Percentiles rank a stretch among this genome's conserved stretches.
Evolutionary conservation across 495 filamentous ascomycete species (phyloP).

Genomic region (Penicillium dipodomyicola): DNA sequence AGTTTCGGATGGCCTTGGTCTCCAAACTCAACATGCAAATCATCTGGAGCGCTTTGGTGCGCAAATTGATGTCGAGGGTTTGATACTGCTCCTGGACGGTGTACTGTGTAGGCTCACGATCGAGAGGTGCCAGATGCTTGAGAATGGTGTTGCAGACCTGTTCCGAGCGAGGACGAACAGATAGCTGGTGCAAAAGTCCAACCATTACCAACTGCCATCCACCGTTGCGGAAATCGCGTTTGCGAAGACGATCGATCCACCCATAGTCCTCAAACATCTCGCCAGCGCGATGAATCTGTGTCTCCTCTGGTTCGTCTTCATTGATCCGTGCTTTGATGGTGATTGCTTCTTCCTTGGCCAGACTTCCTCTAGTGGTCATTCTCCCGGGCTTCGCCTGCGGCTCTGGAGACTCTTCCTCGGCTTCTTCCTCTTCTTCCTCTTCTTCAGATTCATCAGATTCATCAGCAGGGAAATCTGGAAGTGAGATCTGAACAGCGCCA

Average conservation of each 20-base stretch:
- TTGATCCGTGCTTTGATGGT: constrained; percentile 52
- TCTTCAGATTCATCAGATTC: constrained; percentile 60
- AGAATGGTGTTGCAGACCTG: constrained; percentile 77
- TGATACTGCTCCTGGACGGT: constrained; percentile 70
- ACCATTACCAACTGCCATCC: constrained; percentile 91
- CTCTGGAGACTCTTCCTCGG: constrained; percentile 31
- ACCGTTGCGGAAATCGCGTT: constrained; percentile 83
- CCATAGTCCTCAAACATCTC: constrained; percentile 66
- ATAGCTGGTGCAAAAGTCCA: constrained; percentile 80
- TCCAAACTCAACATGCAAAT: constrained; percentile 83
- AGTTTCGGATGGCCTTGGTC: constrained; percentile 78
- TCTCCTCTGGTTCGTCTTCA: constrained; percentile 33
- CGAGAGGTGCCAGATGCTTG: constrained; percentile 71
- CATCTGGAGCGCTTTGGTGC: constrained; percentile 77
- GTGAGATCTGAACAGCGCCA: constrained; percentile 72
- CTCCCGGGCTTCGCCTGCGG: constrained; percentile 58
- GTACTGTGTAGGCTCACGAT: constrained; percentile 67
- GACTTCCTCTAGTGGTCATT: constrained; percentile 78
- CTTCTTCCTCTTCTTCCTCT: constrained; percentile 55
- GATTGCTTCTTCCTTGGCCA: constrained; percentile 76
- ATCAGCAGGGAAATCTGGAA: constrained; percentile 73
- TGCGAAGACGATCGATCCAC: constrained; percentile 81
- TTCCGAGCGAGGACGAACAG: constrained; percentile 65
- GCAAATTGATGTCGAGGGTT: constrained; percentile 74
- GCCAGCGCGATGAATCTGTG: constrained; percentile 66